A percentile compares a stretch with the other conserved stretches of the same genome.
phyloP scores from a whole-genome alignment of 1,139 yeast species.

The Debaryomyces singareniensis region DNA sequence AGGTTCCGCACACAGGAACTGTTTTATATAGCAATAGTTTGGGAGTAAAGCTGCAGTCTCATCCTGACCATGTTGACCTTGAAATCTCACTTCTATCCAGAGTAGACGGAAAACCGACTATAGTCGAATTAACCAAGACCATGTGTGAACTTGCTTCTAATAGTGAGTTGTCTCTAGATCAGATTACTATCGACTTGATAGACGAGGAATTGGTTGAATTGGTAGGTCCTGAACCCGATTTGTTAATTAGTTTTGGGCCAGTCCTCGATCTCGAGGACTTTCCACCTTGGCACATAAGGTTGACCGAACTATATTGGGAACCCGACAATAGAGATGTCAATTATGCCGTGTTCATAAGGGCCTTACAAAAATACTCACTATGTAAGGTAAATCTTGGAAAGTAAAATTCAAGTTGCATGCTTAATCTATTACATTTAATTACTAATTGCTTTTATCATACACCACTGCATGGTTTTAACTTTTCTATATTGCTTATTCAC shows the following conservation, averaged over 20 bases:
- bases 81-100: constrained; percentile 62
- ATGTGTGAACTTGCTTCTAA: constrained; percentile 70
- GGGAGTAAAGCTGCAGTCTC: constrained; percentile 8
- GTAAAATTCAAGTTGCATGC: constrained; percentile 22
- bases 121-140: constrained; percentile 82
- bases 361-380: constrained; percentile 69
- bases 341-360: constrained; percentile 81
- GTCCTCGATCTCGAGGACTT: constrained; percentile 82
- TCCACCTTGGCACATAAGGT: constrained; percentile 96
- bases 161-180: constrained; percentile 56
- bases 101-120: constrained; percentile 84
- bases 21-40: constrained; percentile 37
- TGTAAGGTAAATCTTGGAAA: constrained; percentile 88
- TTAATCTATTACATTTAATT: too few relatives aligned
- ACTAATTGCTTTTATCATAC: too few relatives aligned
- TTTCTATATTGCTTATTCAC: too few relatives aligned
- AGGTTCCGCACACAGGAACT: constrained; percentile 56
- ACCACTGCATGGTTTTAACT: too few relatives aligned
- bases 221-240: constrained; percentile 88
- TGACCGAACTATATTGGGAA: constrained; percentile 88
- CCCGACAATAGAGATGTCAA: constrained; percentile 74
- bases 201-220: constrained; percentile 70
- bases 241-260: constrained; percentile 81
- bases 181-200: constrained; percentile 67
- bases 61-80: constrained; percentile 37